Evolutionary conservation across 129 eudicot species (phyloP).

Genomic region (Tanacetum coccineum): DNA sequence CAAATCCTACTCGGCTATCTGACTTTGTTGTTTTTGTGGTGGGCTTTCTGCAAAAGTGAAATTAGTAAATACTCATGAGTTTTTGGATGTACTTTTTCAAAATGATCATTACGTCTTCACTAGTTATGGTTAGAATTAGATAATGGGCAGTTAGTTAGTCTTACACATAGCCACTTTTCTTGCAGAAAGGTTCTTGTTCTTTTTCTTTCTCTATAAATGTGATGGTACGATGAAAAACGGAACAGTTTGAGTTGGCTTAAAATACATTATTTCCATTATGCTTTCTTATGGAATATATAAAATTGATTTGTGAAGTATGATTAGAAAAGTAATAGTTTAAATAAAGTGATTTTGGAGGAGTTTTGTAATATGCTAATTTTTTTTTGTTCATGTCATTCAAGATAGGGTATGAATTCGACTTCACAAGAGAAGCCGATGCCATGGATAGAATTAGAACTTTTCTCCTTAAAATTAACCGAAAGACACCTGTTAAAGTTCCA

Average conservation of each 20-base stretch:
- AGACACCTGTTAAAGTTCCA: slow-evolving; percentile 78
- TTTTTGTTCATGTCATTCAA: slow-evolving; percentile 34
- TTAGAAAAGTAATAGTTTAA: neutral
- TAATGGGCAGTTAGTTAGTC: neutral
- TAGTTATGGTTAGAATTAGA: slow-evolving; percentile 3
- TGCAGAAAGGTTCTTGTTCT: no score
- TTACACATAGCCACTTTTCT: no score
- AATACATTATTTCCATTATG: neutral
- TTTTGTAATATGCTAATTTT: slow-evolving; percentile 26
- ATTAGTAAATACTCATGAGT: no score
- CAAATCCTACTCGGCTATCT: slow-evolving; percentile 1
- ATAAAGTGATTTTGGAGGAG: neutral
- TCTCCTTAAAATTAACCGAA: slow-evolving; percentile 51
- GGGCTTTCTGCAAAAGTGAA: neutral
- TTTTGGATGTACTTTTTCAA: neutral
- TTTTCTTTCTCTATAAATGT: no score
- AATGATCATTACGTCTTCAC: neutral
- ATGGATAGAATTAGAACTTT: slow-evolving; percentile 74
- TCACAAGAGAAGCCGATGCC: slow-evolving; percentile 92
- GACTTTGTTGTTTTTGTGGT: neutral
- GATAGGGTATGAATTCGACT: slow-evolving; percentile 97
- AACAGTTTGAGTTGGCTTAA: no score
- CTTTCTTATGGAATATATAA: no score
- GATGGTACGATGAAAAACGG: no score
- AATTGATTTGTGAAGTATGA: neutral